Conservation (phyloP, 1,284 basidiomycete genomes). For the Marasmius tenuissimus region DNA sequence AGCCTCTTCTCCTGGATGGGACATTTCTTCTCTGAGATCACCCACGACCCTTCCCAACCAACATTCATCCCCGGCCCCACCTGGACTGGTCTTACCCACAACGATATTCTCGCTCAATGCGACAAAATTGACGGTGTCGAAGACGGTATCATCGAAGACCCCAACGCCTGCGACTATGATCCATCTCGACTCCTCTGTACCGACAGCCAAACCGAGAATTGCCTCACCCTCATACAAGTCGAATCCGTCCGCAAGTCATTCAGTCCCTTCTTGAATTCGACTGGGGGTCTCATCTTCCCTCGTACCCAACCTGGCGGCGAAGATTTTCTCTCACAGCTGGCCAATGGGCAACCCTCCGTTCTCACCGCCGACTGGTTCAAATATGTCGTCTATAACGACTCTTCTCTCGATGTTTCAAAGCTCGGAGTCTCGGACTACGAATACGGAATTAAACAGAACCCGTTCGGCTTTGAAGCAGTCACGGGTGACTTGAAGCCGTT, state of each 20-base stretch:
- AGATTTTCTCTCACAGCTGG: neutral
- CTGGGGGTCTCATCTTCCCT: slow-evolving; percentile 30
- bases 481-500: slow-evolving; percentile 19
- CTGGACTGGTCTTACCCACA: slow-evolving; percentile 10
- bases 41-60: neutral
- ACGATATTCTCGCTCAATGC: slow-evolving; percentile 22
- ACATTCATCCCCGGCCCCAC: slow-evolving; percentile 7
- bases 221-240: slow-evolving; percentile 31
- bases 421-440: slow-evolving; percentile 2
- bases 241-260: slow-evolving; percentile 31
- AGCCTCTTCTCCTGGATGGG: slow-evolving; percentile 10
- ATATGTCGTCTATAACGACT: slow-evolving; percentile 12
- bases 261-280: slow-evolving; percentile 25
- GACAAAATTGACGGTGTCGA: slow-evolving; percentile 29
- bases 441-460: slow-evolving; percentile 12
- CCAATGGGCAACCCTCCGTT: slow-evolving; percentile 6
- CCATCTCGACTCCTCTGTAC: slow-evolving; percentile 29
- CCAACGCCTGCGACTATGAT: slow-evolving; percentile 31
- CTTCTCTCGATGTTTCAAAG: slow-evolving; percentile 6
- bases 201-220: slow-evolving; percentile 23
- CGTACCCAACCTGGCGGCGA: slow-evolving; percentile 18
- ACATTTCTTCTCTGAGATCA: slow-evolving; percentile 1
- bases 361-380: slow-evolving; percentile 15
- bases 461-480: slow-evolving; percentile 16
- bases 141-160: slow-evolving; percentile 34